Evolutionary conservation across 2,329 filamentous ascomycete species (phyloP).

Genomic region (Ceratocystis harringtonii): DNA sequence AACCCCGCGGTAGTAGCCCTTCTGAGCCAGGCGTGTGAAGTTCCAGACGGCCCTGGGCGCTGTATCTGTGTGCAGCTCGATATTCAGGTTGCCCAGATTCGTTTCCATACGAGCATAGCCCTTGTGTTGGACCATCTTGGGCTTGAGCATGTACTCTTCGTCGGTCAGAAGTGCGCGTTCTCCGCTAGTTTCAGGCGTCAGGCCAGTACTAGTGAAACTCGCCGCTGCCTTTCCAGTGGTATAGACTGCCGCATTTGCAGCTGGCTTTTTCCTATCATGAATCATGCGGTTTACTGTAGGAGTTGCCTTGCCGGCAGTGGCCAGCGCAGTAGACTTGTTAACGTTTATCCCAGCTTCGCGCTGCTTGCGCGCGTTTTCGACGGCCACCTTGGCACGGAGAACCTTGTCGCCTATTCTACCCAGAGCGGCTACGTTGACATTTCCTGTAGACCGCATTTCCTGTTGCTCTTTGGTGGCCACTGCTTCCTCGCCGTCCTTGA

Average conservation of each 20-base stretch:
- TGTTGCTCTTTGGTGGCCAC: constrained; percentile 55
- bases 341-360: constrained; percentile 45
- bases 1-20: constrained; percentile 76
- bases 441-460: constrained; percentile 47
- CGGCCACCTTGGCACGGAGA: constrained; percentile 76
- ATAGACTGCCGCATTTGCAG: constrained; percentile 76
- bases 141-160: constrained; percentile 93
- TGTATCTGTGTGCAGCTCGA: constrained; percentile 81
- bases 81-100: constrained; percentile 65
- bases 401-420: constrained; percentile 72
- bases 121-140: constrained; percentile 72
- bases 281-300: constrained; percentile 27
- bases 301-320: not conserved
- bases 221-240: constrained; percentile 85
- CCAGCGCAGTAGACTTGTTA: constrained; percentile 27
- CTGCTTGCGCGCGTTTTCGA: constrained; percentile 74
- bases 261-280: constrained; percentile 39
- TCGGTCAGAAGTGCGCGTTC: constrained; percentile 77
- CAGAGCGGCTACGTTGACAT: constrained; percentile 65
- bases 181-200: constrained; percentile 80
- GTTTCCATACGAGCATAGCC: constrained; percentile 87
- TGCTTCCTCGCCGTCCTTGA: constrained; percentile 64
- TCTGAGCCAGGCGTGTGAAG: constrained; percentile 74
- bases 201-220: constrained; percentile 85
- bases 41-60: constrained; percentile 95